Percentiles rank a stretch among this genome's conserved stretches.
Evolutionary conservation across 805 yeast species (phyloP).

Genomic region (Schwanniomyces yamadae): DNA sequence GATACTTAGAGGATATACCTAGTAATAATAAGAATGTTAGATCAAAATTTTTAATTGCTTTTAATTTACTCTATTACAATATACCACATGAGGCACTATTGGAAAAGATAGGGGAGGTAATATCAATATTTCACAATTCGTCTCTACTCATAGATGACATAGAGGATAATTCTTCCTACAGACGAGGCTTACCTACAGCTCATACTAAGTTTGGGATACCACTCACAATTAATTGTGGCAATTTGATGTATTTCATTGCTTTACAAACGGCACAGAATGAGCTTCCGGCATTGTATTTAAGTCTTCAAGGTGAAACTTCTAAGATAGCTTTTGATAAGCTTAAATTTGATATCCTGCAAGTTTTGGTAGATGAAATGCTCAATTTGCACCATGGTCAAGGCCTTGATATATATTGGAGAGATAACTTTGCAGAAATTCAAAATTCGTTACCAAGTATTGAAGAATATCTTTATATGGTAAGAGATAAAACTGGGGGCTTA

Average conservation of each 20-base stretch:
- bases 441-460: slow-evolving; percentile 24
- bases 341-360: slow-evolving; percentile 31
- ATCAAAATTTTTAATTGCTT: slow-evolving; percentile 28
- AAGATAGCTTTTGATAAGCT: slow-evolving; percentile 23
- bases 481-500: slow-evolving; percentile 84
- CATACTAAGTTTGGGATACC: slow-evolving; percentile 78
- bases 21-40: slow-evolving; percentile 33
- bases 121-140: slow-evolving; percentile 35
- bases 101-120: slow-evolving; percentile 25
- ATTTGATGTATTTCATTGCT: slow-evolving; percentile 76
- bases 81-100: slow-evolving; percentile 23
- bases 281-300: slow-evolving; percentile 13
- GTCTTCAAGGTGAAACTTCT: slow-evolving; percentile 6
- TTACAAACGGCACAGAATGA: slow-evolving; percentile 44
- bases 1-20: slow-evolving; percentile 31
- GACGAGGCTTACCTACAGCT: slow-evolving; percentile 80
- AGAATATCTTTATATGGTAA: slow-evolving; percentile 75
- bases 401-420: slow-evolving; percentile 86
- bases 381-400: slow-evolving; percentile 90
- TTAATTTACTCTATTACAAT: slow-evolving; percentile 32
- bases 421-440: slow-evolving; percentile 25
- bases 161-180: slow-evolving; percentile 68
- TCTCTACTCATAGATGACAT: slow-evolving; percentile 71
- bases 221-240: slow-evolving; percentile 78
- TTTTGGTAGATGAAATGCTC: slow-evolving; percentile 70